Conservation (phyloP, 2,329 filamentous ascomycete species). For the Pestalotiopsis sp. region DNA sequence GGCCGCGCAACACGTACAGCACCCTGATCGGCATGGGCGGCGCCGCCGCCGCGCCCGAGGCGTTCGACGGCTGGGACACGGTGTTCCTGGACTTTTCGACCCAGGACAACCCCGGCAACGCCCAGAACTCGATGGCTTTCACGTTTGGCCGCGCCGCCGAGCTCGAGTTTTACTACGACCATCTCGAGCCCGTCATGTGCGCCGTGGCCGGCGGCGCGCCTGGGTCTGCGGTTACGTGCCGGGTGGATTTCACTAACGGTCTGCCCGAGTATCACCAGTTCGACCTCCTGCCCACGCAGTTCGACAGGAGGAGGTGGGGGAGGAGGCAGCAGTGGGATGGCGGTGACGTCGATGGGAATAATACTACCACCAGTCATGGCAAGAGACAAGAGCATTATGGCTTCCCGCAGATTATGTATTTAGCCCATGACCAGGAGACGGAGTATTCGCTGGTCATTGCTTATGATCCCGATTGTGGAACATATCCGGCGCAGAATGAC, state of each 20-base stretch:
- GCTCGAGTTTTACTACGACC: neutral
- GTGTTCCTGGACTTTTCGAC: neutral
- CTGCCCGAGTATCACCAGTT: neutral
- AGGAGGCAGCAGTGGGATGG: neutral
- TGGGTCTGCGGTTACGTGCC: neutral
- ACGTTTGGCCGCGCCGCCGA: neutral
- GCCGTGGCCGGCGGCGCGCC: neutral
- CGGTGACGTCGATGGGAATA: neutral
- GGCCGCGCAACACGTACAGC: neutral
- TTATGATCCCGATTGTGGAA: neutral
- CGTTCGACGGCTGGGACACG: neutral
- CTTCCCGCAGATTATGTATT: neutral
- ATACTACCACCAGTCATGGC: no score
- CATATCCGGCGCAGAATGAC: neutral
- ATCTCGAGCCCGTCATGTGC: neutral
- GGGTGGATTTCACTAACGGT: neutral
- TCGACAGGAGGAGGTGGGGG: neutral
- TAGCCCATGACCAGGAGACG: neutral
- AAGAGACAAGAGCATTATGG: no score
- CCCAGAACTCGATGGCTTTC: neutral
- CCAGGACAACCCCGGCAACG: neutral
- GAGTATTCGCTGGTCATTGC: neutral
- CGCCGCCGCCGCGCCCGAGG: neutral
- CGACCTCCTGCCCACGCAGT: neutral
- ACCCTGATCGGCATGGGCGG: neutral